Conservation (phyloP, 2,329 filamentous ascomycete genomes). For the Tolypocladium nubicola region DNA sequence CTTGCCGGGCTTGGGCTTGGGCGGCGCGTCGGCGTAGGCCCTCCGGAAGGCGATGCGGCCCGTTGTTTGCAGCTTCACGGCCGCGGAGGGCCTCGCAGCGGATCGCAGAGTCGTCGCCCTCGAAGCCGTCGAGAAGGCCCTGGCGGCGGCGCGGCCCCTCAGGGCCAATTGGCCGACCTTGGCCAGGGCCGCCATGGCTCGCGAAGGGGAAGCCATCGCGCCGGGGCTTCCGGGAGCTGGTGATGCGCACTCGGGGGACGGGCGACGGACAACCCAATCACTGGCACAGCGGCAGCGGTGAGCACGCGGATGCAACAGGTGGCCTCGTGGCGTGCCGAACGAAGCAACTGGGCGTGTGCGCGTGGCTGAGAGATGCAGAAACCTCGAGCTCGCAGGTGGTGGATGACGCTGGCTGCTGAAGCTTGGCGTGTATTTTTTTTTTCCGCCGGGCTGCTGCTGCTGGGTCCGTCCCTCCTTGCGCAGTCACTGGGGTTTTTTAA, state of each 20-base stretch:
- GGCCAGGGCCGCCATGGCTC: constrained; percentile 28
- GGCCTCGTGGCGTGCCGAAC: neutral
- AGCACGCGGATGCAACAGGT: neutral
- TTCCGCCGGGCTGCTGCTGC: neutral
- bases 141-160: constrained; percentile 17
- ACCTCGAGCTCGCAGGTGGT: neutral
- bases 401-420: neutral
- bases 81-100: constrained; percentile 17
- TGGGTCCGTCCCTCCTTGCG: neutral
- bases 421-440: neutral
- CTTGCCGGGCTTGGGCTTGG: constrained; percentile 41
- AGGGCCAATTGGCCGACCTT: constrained; percentile 18
- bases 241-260: neutral
- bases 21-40: constrained; percentile 40
- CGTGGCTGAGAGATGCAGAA: neutral
- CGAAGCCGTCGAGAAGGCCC: constrained; percentile 22
- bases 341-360: neutral
- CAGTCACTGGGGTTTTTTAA: neutral
- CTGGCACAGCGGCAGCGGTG: neutral
- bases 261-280: neutral
- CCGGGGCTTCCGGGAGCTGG: constrained; percentile 8
- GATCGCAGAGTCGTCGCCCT: constrained; percentile 11
- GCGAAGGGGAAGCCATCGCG: constrained; percentile 35
- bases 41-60: constrained; percentile 31
- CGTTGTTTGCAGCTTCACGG: constrained; percentile 22